A percentile compares a stretch with the other conserved stretches of the same genome.
Evolutionary conservation across 2,329 filamentous ascomycete species (phyloP).

Genomic region (Apiospora arundinis): DNA sequence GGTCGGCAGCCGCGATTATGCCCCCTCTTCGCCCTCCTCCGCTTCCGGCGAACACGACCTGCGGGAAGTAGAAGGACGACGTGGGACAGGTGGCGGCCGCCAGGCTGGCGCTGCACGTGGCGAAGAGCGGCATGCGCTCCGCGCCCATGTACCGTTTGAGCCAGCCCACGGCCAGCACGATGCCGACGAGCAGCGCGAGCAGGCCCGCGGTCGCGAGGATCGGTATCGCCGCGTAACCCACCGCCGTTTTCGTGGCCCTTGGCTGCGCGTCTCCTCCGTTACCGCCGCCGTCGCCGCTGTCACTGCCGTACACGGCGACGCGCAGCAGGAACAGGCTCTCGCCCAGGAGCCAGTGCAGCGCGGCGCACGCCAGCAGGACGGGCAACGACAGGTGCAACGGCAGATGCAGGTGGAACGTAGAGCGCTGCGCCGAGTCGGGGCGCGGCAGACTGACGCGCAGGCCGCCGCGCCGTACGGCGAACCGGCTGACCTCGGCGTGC

Average conservation of each 20-base stretch:
- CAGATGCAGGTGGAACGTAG: slow-evolving; percentile 12
- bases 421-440: slow-evolving; percentile 15
- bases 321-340: slow-evolving; percentile 25
- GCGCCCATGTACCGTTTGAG: slow-evolving; percentile 22
- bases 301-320: neutral
- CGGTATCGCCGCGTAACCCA: slow-evolving; percentile 19
- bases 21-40: neutral
- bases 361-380: slow-evolving; percentile 17
- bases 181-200: neutral
- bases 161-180: slow-evolving; percentile 17
- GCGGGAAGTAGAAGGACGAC: slow-evolving; percentile 6
- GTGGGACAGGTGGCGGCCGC: slow-evolving; percentile 21
- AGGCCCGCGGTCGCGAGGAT: slow-evolving; percentile 19
- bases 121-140: slow-evolving; percentile 22
- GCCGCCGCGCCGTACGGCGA: slow-evolving; percentile 18
- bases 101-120: slow-evolving; percentile 22
- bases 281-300: neutral
- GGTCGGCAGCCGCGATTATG: too few relatives aligned
- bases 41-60: neutral
- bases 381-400: slow-evolving; percentile 18
- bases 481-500: slow-evolving; percentile 23
- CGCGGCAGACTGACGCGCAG: slow-evolving; percentile 21
- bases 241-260: neutral
- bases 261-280: neutral
- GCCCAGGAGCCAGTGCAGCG: slow-evolving; percentile 19